A percentile compares a stretch with the other conserved stretches of the same genome.
phyloP scores from a whole-genome alignment of 352 stramenopile genomes.

The Globisporangium acanthophoron region DNA sequence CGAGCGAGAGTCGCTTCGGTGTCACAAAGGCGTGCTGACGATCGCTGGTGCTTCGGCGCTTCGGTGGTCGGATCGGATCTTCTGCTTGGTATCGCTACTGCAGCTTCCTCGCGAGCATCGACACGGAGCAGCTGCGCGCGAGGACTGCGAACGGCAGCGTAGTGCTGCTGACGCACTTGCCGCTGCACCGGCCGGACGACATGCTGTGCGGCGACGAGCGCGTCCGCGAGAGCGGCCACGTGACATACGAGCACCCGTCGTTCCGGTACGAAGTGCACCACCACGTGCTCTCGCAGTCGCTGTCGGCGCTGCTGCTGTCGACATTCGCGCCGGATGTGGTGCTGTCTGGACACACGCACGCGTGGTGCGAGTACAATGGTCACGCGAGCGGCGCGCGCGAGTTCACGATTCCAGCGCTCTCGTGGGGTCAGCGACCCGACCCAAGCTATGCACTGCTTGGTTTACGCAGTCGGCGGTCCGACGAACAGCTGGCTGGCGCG shows the following conservation, averaged over 20 bases:
- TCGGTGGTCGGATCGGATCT: background rate
- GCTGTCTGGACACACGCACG: conserved; percentile 73
- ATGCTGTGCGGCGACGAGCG: conserved; percentile 46
- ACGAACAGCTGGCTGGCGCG: background rate
- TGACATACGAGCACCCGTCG: conserved; percentile 73
- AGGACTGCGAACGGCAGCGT: conserved; percentile 22
- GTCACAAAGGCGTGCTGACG: background rate
- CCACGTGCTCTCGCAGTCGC: conserved; percentile 55
- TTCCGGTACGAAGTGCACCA: conserved; percentile 60
- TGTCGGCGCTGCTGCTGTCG: conserved; percentile 46
- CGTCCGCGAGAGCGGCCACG: conserved; percentile 42
- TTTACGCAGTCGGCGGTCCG: conserved; percentile 11
- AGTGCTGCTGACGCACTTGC: conserved; percentile 58
- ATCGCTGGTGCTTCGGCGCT: background rate
- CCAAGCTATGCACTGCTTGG: conserved; percentile 65
- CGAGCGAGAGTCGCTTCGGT: background rate
- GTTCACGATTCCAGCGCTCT: conserved; percentile 71
- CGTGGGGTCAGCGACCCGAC: conserved; percentile 73
- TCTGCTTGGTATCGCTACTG: background rate
- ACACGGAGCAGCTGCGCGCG: conserved; percentile 21
- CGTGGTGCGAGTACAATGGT: conserved; percentile 42
- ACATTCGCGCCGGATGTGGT: conserved; percentile 46
- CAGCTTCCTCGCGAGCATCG: conserved; percentile 44
- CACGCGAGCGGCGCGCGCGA: conserved; percentile 30
- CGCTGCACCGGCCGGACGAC: conserved; percentile 53